Percentiles rank a stretch among this genome's conserved stretches.
Conservation (phyloP, 345 rosid species). For the Litchi chinensis region DNA sequence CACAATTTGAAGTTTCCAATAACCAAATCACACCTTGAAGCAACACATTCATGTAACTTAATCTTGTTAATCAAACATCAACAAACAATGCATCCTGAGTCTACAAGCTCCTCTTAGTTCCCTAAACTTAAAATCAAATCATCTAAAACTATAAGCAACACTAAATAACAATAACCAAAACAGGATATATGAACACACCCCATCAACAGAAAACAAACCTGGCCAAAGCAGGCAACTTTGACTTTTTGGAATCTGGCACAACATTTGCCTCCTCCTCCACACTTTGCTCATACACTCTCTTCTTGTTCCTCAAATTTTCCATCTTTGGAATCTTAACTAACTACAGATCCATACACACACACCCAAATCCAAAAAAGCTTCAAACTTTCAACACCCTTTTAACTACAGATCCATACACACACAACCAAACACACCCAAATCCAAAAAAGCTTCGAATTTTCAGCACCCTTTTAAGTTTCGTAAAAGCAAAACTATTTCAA, state of each 20-base stretch:
- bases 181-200: background rate
- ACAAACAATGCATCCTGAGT: background rate
- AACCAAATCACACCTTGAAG: background rate
- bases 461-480: background rate
- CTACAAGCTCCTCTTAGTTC: background rate
- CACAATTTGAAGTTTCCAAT: conserved; percentile 3
- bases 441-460: conserved; percentile 9
- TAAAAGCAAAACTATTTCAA: background rate
- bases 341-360: conserved; percentile 28
- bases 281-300: conserved; percentile 59
- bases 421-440: background rate
- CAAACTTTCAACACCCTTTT: conserved; percentile 4
- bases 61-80: background rate
- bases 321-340: conserved; percentile 39
- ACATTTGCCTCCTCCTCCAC: conserved; percentile 49
- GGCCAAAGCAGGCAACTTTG: conserved; percentile 80
- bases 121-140: background rate
- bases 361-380: conserved; percentile 4
- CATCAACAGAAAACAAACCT: conserved; percentile 45
- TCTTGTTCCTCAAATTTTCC: conserved; percentile 72
- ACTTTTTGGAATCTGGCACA: conserved; percentile 64
- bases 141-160: background rate
- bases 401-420: conserved; percentile 27
- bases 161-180: background rate
- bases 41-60: background rate